Evolutionary conservation across 495 filamentous ascomycete species (phyloP).

Genomic region (Xylaria telfairii): DNA sequence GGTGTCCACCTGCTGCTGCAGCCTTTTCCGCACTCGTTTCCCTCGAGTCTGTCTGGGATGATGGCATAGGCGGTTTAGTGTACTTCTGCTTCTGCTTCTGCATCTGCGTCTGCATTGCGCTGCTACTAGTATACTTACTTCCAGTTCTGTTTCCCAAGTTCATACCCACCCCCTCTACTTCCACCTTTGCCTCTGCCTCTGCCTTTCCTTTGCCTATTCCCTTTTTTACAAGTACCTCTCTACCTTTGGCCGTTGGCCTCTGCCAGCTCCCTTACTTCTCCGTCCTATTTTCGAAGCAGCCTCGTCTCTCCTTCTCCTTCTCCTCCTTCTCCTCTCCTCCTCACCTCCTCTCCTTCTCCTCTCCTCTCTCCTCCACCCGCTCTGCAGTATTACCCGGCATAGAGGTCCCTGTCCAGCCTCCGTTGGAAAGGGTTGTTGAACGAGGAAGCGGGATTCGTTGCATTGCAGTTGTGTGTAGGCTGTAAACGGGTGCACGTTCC

Average conservation of each 20-base stretch:
- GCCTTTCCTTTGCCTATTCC: neutral
- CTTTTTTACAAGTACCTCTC: neutral
- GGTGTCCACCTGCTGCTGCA: constrained; percentile 23
- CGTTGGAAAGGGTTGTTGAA: constrained; percentile 13
- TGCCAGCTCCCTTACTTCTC: constrained; percentile 16
- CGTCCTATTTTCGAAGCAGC: constrained; percentile 31
- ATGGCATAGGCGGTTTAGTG: no score
- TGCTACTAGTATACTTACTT: neutral
- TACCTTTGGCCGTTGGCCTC: constrained; percentile 8
- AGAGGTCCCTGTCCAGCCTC: constrained; percentile 20
- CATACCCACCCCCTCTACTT: neutral
- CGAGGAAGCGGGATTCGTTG: constrained; percentile 13
- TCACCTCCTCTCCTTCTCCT: constrained; percentile 30
- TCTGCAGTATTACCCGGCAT: neutral
- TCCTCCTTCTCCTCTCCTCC: constrained; percentile 19
- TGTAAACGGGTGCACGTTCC: constrained; percentile 21
- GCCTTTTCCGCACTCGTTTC: constrained; percentile 27
- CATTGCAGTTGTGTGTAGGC: constrained; percentile 10
- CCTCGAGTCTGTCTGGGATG: neutral
- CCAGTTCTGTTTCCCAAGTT: neutral
- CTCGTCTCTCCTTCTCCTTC: constrained; percentile 28
- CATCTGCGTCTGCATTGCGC: constrained; percentile 6
- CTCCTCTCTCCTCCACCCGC: constrained; percentile 10
- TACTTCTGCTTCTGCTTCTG: no score
- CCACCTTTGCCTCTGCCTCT: no score